These are phyloP conservation scores for Yamadazyma nakazawae DNA, from an alignment of 805 yeast genomes.

Conservation along the genomic window DNA sequence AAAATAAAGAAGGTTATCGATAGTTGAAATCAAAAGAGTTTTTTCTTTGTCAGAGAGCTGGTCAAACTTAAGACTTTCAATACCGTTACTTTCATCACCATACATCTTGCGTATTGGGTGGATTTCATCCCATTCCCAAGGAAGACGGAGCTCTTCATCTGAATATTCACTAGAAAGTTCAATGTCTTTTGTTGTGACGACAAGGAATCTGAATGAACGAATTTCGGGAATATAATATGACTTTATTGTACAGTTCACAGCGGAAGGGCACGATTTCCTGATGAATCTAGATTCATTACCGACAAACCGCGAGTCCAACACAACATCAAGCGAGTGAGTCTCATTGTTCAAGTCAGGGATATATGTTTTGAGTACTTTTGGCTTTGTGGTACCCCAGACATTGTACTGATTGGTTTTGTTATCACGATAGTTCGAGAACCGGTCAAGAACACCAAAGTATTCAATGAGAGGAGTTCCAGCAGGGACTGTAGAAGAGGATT, in stretches of 20 bases:
- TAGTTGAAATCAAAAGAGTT: constrained; percentile 53
- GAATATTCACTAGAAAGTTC: constrained; percentile 28
- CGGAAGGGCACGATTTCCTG: constrained; percentile 59
- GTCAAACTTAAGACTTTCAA: constrained; percentile 43
- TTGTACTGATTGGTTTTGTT: constrained; percentile 76
- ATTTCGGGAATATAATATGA: constrained; percentile 44
- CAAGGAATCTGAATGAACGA: constrained; percentile 45
- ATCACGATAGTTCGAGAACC: constrained; percentile 57
- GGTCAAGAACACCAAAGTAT: constrained; percentile 69
- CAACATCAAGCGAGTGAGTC: constrained; percentile 46
- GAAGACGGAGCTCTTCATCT: constrained; percentile 71
- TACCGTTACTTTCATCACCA: constrained; percentile 23
- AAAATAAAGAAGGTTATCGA: constrained; percentile 59
- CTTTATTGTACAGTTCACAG: constrained; percentile 68
- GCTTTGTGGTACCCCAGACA: constrained; percentile 63
- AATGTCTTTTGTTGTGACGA: constrained; percentile 56
- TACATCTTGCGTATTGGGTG: constrained; percentile 67
- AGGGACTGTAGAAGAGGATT: constrained; percentile 24
- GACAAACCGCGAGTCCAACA: constrained; percentile 71
- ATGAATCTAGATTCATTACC: constrained; percentile 77
- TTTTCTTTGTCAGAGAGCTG: constrained; percentile 52
- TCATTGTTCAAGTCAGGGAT: constrained; percentile 1
- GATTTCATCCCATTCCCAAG: constrained; percentile 84
- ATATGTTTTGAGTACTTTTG: constrained; percentile 29
- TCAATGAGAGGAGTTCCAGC: constrained; percentile 54